Percentiles rank a stretch among this genome's conserved stretches.
Conservation (phyloP, 2,329 filamentous ascomycete genomes). For the Cladosporium sp. region DNA sequence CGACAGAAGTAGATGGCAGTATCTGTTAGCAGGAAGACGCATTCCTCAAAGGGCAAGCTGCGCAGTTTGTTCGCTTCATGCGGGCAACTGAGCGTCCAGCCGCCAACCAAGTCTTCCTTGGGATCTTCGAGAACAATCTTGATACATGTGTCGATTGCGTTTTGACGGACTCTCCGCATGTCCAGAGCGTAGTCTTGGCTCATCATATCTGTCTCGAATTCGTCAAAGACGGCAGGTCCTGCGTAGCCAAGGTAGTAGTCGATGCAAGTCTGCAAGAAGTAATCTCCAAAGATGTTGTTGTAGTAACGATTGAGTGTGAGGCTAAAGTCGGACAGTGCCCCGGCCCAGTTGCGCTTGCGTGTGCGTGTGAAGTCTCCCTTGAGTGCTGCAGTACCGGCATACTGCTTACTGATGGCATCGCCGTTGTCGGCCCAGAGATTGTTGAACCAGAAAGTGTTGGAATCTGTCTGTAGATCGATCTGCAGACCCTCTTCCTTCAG, state of each 20-base stretch:
- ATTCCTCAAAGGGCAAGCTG: constrained; percentile 77
- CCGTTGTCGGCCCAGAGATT: constrained; percentile 97
- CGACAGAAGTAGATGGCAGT: constrained; percentile 82
- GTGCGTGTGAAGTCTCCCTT: constrained; percentile 97
- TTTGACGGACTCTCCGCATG: constrained; percentile 77
- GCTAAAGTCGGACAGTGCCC: constrained; percentile 86
- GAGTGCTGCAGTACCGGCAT: constrained; percentile 90
- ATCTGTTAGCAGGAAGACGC: constrained; percentile 83
- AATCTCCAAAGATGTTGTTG: constrained; percentile 94
- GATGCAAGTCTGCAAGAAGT: constrained; percentile 92
- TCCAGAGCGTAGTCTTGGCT: constrained; percentile 89
- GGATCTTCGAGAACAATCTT: constrained; percentile 79
- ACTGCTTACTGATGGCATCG: constrained; percentile 92
- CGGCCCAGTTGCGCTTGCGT: constrained; percentile 83
- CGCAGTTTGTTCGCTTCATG: constrained; percentile 66
- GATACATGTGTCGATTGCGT: constrained; percentile 84
- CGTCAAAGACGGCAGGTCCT: constrained; percentile 80
- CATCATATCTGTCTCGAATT: constrained; percentile 93
- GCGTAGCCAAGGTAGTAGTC: constrained; percentile 92
- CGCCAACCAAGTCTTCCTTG: constrained; percentile 78
- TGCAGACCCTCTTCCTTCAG: constrained; percentile 73
- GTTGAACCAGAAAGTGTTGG: constrained; percentile 90
- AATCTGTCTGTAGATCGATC: constrained; percentile 72
- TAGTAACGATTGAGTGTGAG: constrained; percentile 79
- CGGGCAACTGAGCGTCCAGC: constrained; percentile 85